These are phyloP conservation scores for Rhizopogon vinicolor DNA, from an alignment of 768 basidiomycete genomes.

Conservation along the genomic window DNA sequence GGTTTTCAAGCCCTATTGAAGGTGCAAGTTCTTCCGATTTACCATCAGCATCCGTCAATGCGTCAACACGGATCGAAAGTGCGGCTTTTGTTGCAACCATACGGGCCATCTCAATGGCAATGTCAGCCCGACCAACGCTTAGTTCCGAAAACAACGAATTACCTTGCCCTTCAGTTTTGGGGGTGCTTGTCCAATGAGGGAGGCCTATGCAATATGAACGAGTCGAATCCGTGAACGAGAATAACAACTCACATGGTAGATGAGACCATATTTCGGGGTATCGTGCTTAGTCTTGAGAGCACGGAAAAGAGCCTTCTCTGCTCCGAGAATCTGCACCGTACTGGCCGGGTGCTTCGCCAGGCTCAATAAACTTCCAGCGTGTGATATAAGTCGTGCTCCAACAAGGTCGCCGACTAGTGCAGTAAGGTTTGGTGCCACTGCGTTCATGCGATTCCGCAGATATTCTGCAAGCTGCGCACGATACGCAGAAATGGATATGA, in stretches of 20 bases:
- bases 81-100: constrained; percentile 99
- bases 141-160: constrained; percentile 10
- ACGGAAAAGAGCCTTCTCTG: constrained; percentile 74
- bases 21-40: constrained; percentile 82
- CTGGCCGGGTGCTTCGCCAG: constrained; percentile 76
- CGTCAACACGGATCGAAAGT: constrained; percentile 95
- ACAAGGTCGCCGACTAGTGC: constrained; percentile 76
- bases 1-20: constrained; percentile 88
- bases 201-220: constrained; percentile 51
- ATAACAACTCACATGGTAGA: constrained; percentile 75
- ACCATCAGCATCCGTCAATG: constrained; percentile 86
- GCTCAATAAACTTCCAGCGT: constrained; percentile 67
- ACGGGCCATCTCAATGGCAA: constrained; percentile 77
- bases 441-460: constrained; percentile 95
- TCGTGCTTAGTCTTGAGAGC: constrained; percentile 84
- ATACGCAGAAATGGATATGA: constrained; percentile 94
- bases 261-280: constrained; percentile 99
- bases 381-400: constrained; percentile 69
- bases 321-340: constrained; percentile 73
- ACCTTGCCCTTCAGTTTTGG: constrained; percentile 98
- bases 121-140: background rate
- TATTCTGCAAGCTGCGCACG: constrained; percentile 95
- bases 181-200: constrained; percentile 94
- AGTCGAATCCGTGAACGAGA: background rate
- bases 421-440: constrained; percentile 96